Evolutionary conservation across 495 filamentous ascomycete species (phyloP).

Genomic region (Penicillium turbatum): DNA sequence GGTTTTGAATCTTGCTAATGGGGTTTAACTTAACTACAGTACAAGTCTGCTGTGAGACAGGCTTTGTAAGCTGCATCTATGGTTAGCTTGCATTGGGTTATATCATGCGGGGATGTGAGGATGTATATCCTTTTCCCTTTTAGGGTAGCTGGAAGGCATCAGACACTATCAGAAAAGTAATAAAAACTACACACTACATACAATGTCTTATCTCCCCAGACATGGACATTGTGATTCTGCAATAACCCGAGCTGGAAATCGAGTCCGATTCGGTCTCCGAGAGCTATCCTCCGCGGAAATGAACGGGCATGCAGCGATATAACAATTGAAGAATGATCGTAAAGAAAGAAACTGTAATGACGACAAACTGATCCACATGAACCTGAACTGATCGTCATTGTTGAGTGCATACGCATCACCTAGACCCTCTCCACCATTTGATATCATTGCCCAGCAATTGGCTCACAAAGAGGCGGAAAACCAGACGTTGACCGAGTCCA

Average conservation of each 20-base stretch:
- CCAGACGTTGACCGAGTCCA: constrained; percentile 14
- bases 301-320: too few relatives aligned
- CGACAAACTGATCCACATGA: neutral
- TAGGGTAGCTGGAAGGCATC: too few relatives aligned
- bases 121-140: too few relatives aligned
- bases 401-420: constrained; percentile 9
- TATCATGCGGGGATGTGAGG: too few relatives aligned
- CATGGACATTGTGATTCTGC: too few relatives aligned
- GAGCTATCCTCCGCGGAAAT: too few relatives aligned
- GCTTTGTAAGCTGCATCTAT: constrained; percentile 13
- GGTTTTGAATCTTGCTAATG: neutral
- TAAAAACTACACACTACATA: too few relatives aligned
- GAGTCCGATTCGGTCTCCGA: too few relatives aligned
- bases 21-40: constrained; percentile 23
- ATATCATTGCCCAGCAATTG: constrained; percentile 25
- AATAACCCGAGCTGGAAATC: too few relatives aligned
- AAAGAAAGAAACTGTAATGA: neutral
- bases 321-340: neutral
- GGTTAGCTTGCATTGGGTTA: too few relatives aligned
- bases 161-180: too few relatives aligned
- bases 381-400: neutral
- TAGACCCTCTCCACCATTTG: constrained; percentile 19
- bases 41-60: constrained; percentile 38
- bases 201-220: too few relatives aligned
- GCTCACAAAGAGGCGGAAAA: constrained; percentile 19